Evolutionary conservation across 768 basidiomycete species (phyloP), one percentile per base, ranked within the genome.

Genomic region (Pisolithus marmoratus): DNA sequence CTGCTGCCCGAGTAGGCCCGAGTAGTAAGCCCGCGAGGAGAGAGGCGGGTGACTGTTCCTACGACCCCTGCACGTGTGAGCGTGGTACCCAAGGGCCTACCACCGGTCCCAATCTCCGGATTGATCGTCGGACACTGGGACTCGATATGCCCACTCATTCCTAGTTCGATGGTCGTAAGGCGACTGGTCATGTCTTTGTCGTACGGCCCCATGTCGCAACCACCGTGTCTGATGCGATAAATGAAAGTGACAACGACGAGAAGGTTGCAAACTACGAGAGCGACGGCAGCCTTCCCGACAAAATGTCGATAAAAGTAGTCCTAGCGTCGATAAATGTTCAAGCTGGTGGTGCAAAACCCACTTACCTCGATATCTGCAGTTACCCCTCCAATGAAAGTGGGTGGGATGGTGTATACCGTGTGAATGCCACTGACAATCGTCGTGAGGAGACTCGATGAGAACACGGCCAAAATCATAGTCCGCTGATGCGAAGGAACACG

Each of bases 361-460:
- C 65, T 31, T 56, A 75, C 75, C 71, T 81, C 80, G 19, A 77
- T 65, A 8, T 76, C 52, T 4, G 73, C 76, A 0, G 73, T 64
- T 17, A 49, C n/a, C 0, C 50, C 59, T 24, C 38, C 50, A 20
- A 46, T 36, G 19, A 54, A 58, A 8, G 44, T 7, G 8, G 42
- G 56, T 20, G 74, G 61, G 48, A 81, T 73, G 55, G 73, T 70
- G 26, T 66, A 67, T 4, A 49, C 60, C 0, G 74, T 74, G 44
- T 80, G 79, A 2, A 79, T 72, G 12, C 67, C 60, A 48, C 68
- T 71, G 46, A 72, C 72, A 36, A 75, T 57, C 8, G 74, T 80
- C 6, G 78, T 80, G 47, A 75, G 62, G 51, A 80, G 72, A 47
- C 78, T 78, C 9, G 81, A 72, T 9, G 80, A 80, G 61, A 82